These are phyloP conservation scores for Neofusicoccum sp. DNA, from an alignment of 2,329 filamentous ascomycete genomes.

Conservation along the genomic window DNA sequence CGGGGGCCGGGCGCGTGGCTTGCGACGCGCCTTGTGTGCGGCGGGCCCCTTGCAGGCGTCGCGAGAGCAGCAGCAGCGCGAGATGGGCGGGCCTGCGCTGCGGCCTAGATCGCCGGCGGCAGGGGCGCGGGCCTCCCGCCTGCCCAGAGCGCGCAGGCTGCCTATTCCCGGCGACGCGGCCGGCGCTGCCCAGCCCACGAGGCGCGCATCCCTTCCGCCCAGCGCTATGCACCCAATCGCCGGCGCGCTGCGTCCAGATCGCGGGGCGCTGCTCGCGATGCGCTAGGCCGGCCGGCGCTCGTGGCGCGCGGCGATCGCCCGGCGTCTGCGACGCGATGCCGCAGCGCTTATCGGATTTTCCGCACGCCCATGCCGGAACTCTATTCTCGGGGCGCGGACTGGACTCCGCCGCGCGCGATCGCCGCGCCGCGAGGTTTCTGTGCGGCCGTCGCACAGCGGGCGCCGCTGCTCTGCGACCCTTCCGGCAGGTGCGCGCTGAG, in stretches of 20 bases:
- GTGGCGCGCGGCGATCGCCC: conserved; percentile 4
- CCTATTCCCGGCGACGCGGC: not conserved
- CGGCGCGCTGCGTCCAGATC: conserved; percentile 3
- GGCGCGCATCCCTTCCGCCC: not conserved
- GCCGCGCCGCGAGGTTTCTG: no score
- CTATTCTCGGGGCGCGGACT: not conserved
- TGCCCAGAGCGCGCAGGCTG: not conserved
- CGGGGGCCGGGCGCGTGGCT: conserved; percentile 1
- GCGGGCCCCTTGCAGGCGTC: not conserved
- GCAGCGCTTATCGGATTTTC: not conserved
- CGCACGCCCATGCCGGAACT: not conserved
- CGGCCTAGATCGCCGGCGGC: not conserved
- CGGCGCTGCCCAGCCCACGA: not conserved
- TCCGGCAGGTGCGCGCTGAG: not conserved
- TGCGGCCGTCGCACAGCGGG: no score
- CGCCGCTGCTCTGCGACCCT: no score
- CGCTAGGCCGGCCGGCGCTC: not conserved
- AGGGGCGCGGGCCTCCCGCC: not conserved
- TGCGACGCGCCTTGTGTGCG: conserved; percentile 1
- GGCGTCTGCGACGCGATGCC: not conserved
- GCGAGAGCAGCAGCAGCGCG: not conserved
- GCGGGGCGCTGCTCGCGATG: conserved; percentile 1
- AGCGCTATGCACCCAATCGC: not conserved
- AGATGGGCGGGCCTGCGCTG: not conserved
- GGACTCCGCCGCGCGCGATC: not conserved